These are phyloP conservation scores for Diaporthe citri DNA, from an alignment of 2,329 filamentous ascomycete species.

Conservation along the genomic window DNA sequence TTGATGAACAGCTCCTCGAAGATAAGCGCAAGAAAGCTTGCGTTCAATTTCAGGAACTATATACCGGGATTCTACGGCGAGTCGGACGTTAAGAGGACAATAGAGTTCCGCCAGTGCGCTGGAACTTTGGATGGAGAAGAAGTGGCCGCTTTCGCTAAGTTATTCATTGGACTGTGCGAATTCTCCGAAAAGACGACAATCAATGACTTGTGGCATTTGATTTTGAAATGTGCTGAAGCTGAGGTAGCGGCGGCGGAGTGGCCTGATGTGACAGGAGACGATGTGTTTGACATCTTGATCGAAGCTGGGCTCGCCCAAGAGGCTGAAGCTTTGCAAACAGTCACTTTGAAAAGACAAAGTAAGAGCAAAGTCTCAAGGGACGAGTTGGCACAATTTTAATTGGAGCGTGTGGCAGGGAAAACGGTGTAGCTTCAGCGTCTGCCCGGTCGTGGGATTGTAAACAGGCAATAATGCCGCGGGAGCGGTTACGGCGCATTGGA, in stretches of 20 bases:
- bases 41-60: constrained; percentile 8
- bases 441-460: no score
- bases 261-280: background rate
- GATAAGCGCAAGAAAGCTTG: background rate
- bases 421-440: background rate
- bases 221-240: constrained; percentile 3
- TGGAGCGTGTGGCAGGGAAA: background rate
- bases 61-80: background rate
- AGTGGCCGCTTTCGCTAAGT: background rate
- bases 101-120: constrained; percentile 17
- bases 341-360: background rate
- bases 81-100: background rate
- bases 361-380: background rate
- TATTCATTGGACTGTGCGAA: background rate
- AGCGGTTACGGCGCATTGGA: background rate
- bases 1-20: background rate
- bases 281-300: constrained; percentile 6
- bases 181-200: background rate
- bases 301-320: background rate
- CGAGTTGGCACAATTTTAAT: background rate
- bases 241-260: background rate
- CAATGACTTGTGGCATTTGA: background rate
- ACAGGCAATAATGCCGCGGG: no score
- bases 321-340: background rate
- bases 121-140: background rate